These are phyloP conservation scores for Paragyromitra xinjiangensis DNA, from an alignment of 495 filamentous ascomycete genomes.

Conservation along the genomic window DNA sequence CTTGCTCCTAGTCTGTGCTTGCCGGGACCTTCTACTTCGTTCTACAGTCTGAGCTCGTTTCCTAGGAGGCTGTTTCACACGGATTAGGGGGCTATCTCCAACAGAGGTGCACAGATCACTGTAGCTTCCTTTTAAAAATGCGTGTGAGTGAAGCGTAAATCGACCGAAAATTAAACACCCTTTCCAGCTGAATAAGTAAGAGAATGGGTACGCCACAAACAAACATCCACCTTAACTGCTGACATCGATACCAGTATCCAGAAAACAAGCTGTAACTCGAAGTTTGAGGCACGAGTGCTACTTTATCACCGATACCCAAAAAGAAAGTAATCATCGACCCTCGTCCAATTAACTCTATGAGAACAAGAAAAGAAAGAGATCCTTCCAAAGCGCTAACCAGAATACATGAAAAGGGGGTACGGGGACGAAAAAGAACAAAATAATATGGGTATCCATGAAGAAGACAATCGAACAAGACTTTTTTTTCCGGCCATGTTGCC, in stretches of 20 bases:
- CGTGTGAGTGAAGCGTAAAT: no score
- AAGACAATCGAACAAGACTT: not conserved
- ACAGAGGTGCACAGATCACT: no score
- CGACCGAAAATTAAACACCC: no score
- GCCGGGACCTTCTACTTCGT: no score
- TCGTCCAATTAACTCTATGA: constrained; percentile 16
- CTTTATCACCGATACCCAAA: not conserved
- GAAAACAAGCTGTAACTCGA: not conserved
- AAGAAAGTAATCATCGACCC: not conserved
- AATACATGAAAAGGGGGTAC: not conserved
- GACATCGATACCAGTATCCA: not conserved
- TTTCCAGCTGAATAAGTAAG: no score
- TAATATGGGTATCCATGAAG: not conserved
- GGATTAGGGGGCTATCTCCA: no score
- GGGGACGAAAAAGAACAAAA: not conserved
- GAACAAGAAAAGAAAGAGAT: constrained; percentile 3
- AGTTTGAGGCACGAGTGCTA: not conserved
- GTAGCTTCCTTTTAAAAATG: no score
- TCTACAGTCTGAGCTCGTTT: no score
- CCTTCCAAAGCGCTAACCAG: constrained; percentile 11
- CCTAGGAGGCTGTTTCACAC: no score
- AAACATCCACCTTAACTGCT: no score
- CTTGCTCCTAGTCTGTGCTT: no score
- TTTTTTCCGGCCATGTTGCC: constrained; percentile 6
- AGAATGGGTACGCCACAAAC: no score